Conservation (phyloP, 2,329 filamentous ascomycete genomes). For the Colletotrichum sp. region DNA sequence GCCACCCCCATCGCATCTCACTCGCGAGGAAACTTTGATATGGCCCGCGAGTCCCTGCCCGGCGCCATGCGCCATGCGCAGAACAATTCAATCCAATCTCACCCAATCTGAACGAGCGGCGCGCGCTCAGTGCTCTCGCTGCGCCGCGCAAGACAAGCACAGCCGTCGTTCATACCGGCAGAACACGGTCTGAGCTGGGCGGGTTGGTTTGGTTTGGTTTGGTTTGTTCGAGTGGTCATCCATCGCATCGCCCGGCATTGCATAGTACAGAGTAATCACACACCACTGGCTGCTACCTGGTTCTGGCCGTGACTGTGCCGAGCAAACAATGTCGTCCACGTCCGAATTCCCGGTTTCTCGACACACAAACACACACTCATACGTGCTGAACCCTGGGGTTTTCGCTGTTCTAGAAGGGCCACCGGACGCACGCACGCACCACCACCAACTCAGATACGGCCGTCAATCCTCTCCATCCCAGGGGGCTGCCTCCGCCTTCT, state of each 20-base stretch:
- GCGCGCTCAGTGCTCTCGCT: background rate
- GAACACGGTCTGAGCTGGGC: background rate
- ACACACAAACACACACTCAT: background rate
- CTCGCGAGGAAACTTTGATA: background rate
- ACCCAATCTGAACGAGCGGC: background rate
- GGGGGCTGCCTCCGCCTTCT: background rate
- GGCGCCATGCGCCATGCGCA: background rate
- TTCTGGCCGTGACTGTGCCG: background rate
- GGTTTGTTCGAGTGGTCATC: background rate
- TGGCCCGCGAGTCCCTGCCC: background rate
- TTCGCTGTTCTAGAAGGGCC: background rate
- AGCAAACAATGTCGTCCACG: constrained; percentile 1
- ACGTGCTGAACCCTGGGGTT: background rate
- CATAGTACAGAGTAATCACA: background rate
- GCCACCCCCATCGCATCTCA: background rate
- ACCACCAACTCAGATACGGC: background rate
- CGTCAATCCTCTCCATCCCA: background rate
- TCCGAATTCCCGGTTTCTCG: background rate
- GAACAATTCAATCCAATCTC: background rate
- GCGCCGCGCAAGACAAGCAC: background rate
- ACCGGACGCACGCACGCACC: background rate
- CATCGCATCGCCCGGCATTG: background rate
- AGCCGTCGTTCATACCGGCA: background rate
- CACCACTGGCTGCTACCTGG: background rate
- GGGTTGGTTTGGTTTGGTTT: background rate